Conservation (phyloP, 768 basidiomycete species). For the Mycena amicta region DNA sequence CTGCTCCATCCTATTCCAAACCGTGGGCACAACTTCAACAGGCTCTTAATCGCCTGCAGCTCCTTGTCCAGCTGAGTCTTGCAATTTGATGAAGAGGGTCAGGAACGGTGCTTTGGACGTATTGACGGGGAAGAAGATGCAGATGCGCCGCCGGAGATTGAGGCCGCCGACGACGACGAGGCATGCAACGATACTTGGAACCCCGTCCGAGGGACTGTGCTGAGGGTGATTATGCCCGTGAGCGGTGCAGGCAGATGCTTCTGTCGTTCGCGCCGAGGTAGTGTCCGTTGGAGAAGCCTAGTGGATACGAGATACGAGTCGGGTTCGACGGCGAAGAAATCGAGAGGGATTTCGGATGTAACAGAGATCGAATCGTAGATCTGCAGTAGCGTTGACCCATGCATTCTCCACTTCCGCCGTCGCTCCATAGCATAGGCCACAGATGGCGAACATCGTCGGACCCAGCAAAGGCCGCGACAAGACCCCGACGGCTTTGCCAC, state of each 20-base stretch:
- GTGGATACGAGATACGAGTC: constrained; percentile 13
- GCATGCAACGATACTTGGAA: constrained; percentile 44
- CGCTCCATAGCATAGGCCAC: constrained; percentile 85
- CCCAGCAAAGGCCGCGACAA: constrained; percentile 65
- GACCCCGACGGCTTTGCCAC: constrained; percentile 86
- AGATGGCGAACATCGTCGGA: constrained; percentile 86
- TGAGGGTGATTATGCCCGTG: constrained; percentile 29
- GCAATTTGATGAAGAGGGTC: constrained; percentile 56
- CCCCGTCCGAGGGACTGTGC: constrained; percentile 40
- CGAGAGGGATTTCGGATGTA: constrained; percentile 39
- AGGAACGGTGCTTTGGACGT: constrained; percentile 38
- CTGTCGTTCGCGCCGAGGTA: constrained; percentile 41
- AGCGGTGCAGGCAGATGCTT: constrained; percentile 45
- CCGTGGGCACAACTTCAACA: constrained; percentile 75
- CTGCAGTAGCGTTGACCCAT: constrained; percentile 78
- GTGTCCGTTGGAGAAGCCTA: constrained; percentile 7
- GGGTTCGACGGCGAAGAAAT: constrained; percentile 24
- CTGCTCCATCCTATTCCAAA: constrained; percentile 83
- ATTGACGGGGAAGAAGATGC: constrained; percentile 42
- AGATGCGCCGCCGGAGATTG: constrained; percentile 34
- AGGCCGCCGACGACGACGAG: constrained; percentile 44
- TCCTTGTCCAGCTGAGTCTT: constrained; percentile 76
- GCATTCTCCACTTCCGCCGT: constrained; percentile 84
- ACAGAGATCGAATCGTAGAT: constrained; percentile 67
- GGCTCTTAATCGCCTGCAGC: constrained; percentile 75